Conservation (phyloP, 139 green algal species). For the Micractinium conductrix region DNA sequence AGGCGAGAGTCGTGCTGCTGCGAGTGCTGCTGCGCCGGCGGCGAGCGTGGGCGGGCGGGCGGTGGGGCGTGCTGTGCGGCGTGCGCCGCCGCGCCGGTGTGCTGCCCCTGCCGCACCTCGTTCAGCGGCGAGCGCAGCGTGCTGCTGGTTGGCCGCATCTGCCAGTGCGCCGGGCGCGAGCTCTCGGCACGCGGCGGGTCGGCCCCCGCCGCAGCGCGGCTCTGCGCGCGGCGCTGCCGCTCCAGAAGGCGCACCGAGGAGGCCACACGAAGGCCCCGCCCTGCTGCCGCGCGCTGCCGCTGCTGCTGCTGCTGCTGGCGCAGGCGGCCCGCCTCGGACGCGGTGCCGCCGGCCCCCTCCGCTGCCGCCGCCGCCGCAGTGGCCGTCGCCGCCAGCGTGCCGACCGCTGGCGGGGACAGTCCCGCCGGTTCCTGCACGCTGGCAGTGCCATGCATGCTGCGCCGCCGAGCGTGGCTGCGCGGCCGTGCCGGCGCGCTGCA, state of each 20-base stretch:
- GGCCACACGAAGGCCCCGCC: slow-evolving; percentile 3
- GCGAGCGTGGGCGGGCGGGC: background rate
- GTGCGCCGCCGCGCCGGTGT: background rate
- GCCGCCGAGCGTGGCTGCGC: slow-evolving; percentile 16
- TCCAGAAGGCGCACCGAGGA: slow-evolving; percentile 31
- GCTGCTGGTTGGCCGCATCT: slow-evolving; percentile 33
- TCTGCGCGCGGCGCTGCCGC: slow-evolving; percentile 31
- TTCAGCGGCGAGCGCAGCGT: slow-evolving; percentile 27
- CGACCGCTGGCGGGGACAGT: background rate
- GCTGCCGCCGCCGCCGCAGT: background rate
- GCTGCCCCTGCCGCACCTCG: background rate
- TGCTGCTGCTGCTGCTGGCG: slow-evolving; percentile 2
- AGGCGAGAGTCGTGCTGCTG: background rate
- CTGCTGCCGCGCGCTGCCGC: background rate
- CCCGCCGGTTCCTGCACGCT: background rate
- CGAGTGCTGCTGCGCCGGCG: background rate
- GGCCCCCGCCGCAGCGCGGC: background rate
- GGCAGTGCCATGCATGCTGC: slow-evolving; percentile 19
- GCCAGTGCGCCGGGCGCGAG: slow-evolving; percentile 23
- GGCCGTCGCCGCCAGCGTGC: background rate
- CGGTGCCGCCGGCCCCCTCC: slow-evolving; percentile 9
- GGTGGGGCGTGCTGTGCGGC: background rate
- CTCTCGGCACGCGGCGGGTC: slow-evolving; percentile 21
- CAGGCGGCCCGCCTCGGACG: background rate
- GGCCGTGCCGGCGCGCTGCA: slow-evolving; percentile 16